Evolutionary conservation across 1,139 yeast genomes (phyloP), one percentile per base, ranked within the genome.

Genomic region (Pichia sp.): DNA sequence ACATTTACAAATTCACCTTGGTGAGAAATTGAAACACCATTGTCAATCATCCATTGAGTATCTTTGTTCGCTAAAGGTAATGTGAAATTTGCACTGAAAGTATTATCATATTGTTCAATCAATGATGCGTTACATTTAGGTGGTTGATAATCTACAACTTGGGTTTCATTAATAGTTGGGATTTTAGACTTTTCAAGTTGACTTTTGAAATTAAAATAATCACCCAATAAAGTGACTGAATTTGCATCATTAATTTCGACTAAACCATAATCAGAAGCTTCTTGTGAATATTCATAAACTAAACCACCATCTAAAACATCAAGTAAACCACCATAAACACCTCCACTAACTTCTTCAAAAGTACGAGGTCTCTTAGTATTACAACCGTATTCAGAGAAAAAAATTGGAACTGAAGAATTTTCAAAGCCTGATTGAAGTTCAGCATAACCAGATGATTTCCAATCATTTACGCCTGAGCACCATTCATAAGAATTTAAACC

Each of bases 401-500:
- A 80, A 29, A 89, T 67, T 12, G 97, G 97, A 47, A 87, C 80
- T 12, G 87, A 70, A 52, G 87, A 71, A 63, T 83, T 74, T 35
- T 67, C 57, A 63, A 82, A 80, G 48, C 81, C 78, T 6, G 73
- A 62, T 55, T 82, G 83, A 57, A 81, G 70, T 40, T 62, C 68
- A 46, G 70, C 73, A 64, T 85, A 89, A 29, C 96, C 96, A 22
- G 95, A 82, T 4, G 79, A 61, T 41, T 67, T 55, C 75, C 82
- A 86, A 45, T 76, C 70, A 35, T 78, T 75, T 22, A 75, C 62
- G 40, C 90, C 84, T 16, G 89, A 84, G 66, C 97, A 89, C 97
- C 97, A 82, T 63, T 84, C 87, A 65, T 89, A 89, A 56, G 92
- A 84, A 70, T 90, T 89, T 58, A 90, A 76, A 44, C 96, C 97